Evolutionary conservation across 2,329 filamentous ascomycete species (phyloP).

Genomic region (Penicillium sp.): DNA sequence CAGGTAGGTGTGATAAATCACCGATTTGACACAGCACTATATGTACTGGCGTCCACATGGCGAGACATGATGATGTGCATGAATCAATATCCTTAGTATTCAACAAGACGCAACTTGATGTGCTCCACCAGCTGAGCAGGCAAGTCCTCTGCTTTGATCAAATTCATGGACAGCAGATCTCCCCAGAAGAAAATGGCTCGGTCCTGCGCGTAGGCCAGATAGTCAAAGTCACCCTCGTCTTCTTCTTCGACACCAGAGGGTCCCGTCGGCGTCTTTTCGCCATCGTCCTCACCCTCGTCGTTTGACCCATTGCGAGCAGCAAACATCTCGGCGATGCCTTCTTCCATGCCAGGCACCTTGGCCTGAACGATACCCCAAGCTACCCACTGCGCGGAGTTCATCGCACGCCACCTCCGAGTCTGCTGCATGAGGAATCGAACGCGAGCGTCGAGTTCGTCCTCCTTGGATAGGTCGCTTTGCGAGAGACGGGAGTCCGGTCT

Average conservation of each 20-base stretch:
- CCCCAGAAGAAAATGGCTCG: conserved; percentile 93
- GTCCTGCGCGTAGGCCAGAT: conserved; percentile 85
- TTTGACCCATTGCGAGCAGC: conserved; percentile 15
- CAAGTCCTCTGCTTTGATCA: conserved; percentile 72
- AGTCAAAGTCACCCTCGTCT: conserved; percentile 87
- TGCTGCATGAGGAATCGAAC: conserved; percentile 71
- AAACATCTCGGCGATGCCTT: conserved; percentile 28
- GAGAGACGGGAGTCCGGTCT: conserved; percentile 49
- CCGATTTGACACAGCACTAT: conserved; percentile 13
- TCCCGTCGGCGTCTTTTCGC: conserved; percentile 25
- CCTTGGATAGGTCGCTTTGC: conserved; percentile 60
- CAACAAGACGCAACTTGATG: conserved; percentile 62
- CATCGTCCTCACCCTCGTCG: conserved; percentile 18
- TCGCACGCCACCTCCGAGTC: conserved; percentile 77
- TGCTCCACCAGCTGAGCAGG: conserved; percentile 61
- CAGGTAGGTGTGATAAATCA: conserved; percentile 11
- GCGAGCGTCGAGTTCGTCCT: conserved; percentile 63
- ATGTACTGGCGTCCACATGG: conserved; percentile 20
- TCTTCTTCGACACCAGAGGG: conserved; percentile 55
- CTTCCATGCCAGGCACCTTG: conserved; percentile 70
- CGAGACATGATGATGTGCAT: conserved; percentile 11
- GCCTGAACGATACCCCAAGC: conserved; percentile 97
- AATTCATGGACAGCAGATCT: conserved; percentile 72
- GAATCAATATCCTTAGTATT: conserved; percentile 48
- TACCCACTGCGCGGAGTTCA: conserved; percentile 86